Percentiles rank a stretch among this genome's conserved stretches.
Conservation (phyloP, 208 protist genomes). For the Crithidia expoeki region DNA sequence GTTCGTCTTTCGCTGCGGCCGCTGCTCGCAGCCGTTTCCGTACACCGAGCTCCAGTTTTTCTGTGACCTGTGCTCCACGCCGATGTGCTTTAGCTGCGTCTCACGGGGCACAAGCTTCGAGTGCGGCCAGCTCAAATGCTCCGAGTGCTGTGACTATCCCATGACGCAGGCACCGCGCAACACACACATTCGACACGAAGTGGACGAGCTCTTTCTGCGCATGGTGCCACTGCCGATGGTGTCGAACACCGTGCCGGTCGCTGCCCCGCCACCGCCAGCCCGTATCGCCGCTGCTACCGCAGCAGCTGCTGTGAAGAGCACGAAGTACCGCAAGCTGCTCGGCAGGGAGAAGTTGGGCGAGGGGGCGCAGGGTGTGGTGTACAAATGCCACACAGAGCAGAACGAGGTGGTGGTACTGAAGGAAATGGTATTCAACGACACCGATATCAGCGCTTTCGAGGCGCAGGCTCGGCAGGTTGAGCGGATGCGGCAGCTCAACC, state of each 20-base stretch:
- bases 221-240: conserved; percentile 24
- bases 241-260: conserved; percentile 10
- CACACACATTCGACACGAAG: conserved; percentile 19
- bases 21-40: conserved; percentile 40
- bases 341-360: conserved; percentile 58
- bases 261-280: conserved; percentile 14
- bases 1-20: conserved; percentile 49
- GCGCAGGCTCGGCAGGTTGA: conserved; percentile 61
- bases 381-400: conserved; percentile 74
- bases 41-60: conserved; percentile 43
- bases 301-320: conserved; percentile 17
- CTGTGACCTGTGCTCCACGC: conserved; percentile 61
- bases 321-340: conserved; percentile 59
- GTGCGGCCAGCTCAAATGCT: conserved; percentile 71
- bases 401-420: conserved; percentile 81
- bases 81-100: conserved; percentile 68
- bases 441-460: conserved; percentile 40
- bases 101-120: conserved; percentile 56
- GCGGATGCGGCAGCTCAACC: conserved; percentile 70
- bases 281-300: conserved; percentile 17
- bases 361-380: conserved; percentile 82
- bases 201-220: conserved; percentile 25
- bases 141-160: conserved; percentile 57
- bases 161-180: conserved; percentile 33
- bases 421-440: conserved; percentile 74